phyloP scores from a whole-genome alignment of 768 basidiomycete species.

The Lyophyllum decastes region DNA sequence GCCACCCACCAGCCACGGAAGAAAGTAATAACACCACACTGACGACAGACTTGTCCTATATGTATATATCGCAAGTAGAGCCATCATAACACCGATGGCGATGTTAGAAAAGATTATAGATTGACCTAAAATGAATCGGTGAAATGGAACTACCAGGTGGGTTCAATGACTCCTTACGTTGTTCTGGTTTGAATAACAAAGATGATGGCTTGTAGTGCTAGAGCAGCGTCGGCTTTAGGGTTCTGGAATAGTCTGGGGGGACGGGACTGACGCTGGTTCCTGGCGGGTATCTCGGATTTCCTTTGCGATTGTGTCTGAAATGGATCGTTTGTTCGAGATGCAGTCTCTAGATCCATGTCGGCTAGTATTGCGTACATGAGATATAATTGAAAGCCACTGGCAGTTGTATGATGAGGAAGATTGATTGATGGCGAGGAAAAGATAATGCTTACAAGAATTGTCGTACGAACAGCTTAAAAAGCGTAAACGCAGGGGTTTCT shows the following conservation, averaged over 20 bases:
- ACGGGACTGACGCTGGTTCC: constrained; percentile 41
- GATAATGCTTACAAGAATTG: constrained; percentile 46
- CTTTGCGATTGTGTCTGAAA: constrained; percentile 43
- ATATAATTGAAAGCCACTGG: constrained; percentile 46
- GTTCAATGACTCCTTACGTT: constrained; percentile 32
- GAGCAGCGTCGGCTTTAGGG: not conserved
- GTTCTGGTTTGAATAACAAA: constrained; percentile 44
- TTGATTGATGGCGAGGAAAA: not conserved
- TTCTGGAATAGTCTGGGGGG: not conserved
- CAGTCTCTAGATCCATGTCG: not conserved
- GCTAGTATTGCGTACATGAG: constrained; percentile 32
- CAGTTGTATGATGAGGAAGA: constrained; percentile 4
- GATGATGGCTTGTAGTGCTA: constrained; percentile 48
- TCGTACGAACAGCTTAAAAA: constrained; percentile 48
- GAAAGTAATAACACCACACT: constrained; percentile 42
- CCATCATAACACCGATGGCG: constrained; percentile 39
- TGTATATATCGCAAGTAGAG: constrained; percentile 30
- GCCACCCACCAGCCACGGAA: constrained; percentile 49
- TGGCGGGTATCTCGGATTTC: constrained; percentile 45
- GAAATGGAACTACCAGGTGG: not conserved
- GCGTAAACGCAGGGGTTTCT: constrained; percentile 51
- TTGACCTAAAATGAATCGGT: constrained; percentile 21
- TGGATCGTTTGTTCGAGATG: constrained; percentile 7
- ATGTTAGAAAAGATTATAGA: constrained; percentile 45
- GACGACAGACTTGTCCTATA: constrained; percentile 29